A percentile compares a stretch with the other conserved stretches of the same genome.
Conservation (phyloP, 345 rosid genomes). For the Salix dunnii region DNA sequence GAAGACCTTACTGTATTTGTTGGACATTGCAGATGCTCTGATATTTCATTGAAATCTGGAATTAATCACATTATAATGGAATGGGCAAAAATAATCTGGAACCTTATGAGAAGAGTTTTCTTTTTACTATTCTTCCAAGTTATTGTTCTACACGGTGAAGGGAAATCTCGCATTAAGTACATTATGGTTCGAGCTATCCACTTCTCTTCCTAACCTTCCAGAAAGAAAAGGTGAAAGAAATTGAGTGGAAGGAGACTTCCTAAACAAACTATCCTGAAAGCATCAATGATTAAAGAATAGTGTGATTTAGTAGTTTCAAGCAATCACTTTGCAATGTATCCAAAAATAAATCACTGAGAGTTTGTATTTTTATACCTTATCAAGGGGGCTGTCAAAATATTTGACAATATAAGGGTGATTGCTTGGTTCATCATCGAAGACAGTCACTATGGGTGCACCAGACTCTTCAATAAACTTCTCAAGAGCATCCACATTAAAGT, state of each 20-base stretch:
- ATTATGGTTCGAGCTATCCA: background rate
- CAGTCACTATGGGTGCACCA: slow-evolving; percentile 65
- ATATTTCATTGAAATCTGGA: background rate
- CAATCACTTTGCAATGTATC: background rate
- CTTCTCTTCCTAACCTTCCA: background rate
- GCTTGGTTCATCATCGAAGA: slow-evolving; percentile 65
- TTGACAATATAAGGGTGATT: slow-evolving; percentile 76
- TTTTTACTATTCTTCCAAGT: background rate
- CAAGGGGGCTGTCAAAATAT: slow-evolving; percentile 64
- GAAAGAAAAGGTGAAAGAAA: background rate
- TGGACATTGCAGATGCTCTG: background rate
- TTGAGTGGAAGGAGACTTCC: background rate
- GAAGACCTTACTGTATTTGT: background rate
- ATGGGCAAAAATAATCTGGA: background rate
- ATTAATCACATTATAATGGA: background rate
- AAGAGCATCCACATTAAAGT: slow-evolving; percentile 62
- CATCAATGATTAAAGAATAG: background rate
- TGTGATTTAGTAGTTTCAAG: background rate
- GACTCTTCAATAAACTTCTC: slow-evolving; percentile 80
- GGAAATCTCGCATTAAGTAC: background rate
- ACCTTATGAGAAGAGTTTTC: background rate
- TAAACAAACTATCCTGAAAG: background rate
- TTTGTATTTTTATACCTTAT: slow-evolving; percentile 46
- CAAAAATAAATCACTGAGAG: background rate
- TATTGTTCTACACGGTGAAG: background rate